Base-by-base conservation (phyloP, 192 early-diverging fungal species). In the Coemansia sp. region DNA sequence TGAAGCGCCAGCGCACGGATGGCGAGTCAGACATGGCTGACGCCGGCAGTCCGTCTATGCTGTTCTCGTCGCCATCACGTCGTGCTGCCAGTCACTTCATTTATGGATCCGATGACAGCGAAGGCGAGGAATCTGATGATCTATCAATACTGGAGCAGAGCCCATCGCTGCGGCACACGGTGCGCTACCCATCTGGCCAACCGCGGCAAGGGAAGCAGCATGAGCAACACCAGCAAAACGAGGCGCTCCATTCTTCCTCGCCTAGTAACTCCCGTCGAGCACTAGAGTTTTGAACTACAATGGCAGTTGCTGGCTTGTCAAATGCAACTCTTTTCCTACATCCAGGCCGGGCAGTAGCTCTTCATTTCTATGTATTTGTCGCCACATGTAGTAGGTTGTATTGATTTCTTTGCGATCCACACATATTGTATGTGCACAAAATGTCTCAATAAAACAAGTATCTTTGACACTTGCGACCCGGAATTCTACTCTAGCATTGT, bases 101-200 rank as follows among this genome's bases (percentile, higher is more conserved):
- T 5, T 77, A 65, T 47, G 75, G 61, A n/a, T 77, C 75, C 10
- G 74, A 76, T 23, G 74, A 63, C 40, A 70, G 69, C 47, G 65
- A 65, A 6, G 68, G 32, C 44, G 57, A 57, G n/a, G 58, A 59
- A 12, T 32, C 38, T 19, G 56, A 6, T 6, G 57, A 41, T 6
- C 10, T 16, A 18, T 18, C 23, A 2, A 3, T 39, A 56, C 38
- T 64, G 6, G 70, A 66, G 47, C 69, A 56, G 19, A 71, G 69
- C 42, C 69, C 69, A 47, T 37, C 64, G 11, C n/a, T 50, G n/a
- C 48, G 48, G 3, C 48, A 18, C n/a, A 18, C 48, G 7, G 8
- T 12, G 48, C 48, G n/a, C 2, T 18, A 18, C 48, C 48, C 48
- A 16, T 18, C 19, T 18, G 48, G 48, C 48, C 48, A 50, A 12